Base-by-base conservation (phyloP, 495 filamentous ascomycete species). In the Pyronema omphalodes region DNA sequence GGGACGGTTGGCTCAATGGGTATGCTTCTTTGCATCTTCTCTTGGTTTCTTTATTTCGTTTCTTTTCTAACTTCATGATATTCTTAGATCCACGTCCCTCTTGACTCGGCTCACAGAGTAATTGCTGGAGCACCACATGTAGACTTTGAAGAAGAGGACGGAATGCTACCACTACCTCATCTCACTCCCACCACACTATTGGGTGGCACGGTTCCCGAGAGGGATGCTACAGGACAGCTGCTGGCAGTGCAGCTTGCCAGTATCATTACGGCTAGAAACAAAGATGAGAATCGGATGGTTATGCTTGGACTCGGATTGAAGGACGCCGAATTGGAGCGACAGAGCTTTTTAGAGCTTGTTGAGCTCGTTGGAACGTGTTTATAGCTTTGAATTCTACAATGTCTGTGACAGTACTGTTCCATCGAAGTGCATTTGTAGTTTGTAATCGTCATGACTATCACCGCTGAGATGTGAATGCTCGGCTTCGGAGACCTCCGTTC, bases 1-100 rank as follows among this genome's bases (percentile, higher is more conserved):
- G 55, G 91, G 89, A 40, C 76, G 84, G 58, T 70, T 95, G 37
- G 82, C 84, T 7, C 91, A 96, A 71, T 98, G 91, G 91, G 88
- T 94, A 65, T 57, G 71, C 71, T 29, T 29, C 23, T 29, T 29
- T 29, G 1, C 17, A 7, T 2, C 37, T 7, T 44, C 37, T 19
- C 15, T 29, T 14, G 29, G 44, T n/a, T 7, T 23, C 37, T 41
- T 15, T 12, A 37, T 34, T 56, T 4, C 34, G 6, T 37, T 50
- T 50, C 43, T 41, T 50, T 54, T 45, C 34, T 48, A 44, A 14
- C 53, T 57, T 17, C 52, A 29, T 47, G 54, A 46, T 61, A 62
- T 67, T 54, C 17, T 19, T 54, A 95, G 88, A 74, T 94, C 37
- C 88, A 94, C 72, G 86, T 95, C 15, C 84, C 86, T 3, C 76